A percentile compares a stretch with the other conserved stretches of the same genome.
phyloP scores from a whole-genome alignment of 192 early-diverging fungal genomes.

The Chytriomyces sp. region DNA sequence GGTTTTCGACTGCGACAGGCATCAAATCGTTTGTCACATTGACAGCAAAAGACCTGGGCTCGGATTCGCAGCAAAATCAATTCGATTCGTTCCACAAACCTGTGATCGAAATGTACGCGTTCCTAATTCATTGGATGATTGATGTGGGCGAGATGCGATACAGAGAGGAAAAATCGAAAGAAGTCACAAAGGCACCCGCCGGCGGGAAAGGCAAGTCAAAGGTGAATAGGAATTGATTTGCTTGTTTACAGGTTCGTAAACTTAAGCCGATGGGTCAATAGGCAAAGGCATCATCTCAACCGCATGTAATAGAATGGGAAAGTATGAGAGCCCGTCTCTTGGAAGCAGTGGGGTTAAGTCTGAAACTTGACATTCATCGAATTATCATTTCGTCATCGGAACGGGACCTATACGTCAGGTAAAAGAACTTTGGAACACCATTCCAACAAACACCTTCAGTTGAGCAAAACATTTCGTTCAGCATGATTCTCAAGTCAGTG shows the following conservation, averaged over 20 bases:
- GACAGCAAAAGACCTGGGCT: slow-evolving; percentile 14
- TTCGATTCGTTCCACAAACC: slow-evolving; percentile 67
- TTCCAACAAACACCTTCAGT: background rate
- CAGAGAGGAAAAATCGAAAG: slow-evolving; percentile 32
- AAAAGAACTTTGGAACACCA: background rate
- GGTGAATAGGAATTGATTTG: background rate
- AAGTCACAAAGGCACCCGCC: slow-evolving; percentile 1
- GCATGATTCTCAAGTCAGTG: slow-evolving; percentile 57
- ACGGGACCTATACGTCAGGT: slow-evolving; percentile 70
- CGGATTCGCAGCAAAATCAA: slow-evolving; percentile 61
- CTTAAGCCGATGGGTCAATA: too few relatives aligned
- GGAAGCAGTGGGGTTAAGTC: slow-evolving; percentile 54
- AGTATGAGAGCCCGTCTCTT: slow-evolving; percentile 63
- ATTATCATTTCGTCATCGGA: slow-evolving; percentile 76
- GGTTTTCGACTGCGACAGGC: background rate
- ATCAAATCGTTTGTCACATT: slow-evolving; percentile 15
- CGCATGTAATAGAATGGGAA: slow-evolving; percentile 62
- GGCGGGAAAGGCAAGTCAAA: slow-evolving; percentile 32
- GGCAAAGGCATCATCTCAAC: too few relatives aligned
- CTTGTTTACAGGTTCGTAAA: too few relatives aligned
- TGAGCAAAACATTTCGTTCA: slow-evolving; percentile 10
- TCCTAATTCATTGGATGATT: slow-evolving; percentile 82
- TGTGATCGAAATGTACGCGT: slow-evolving; percentile 80
- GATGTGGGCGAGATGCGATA: slow-evolving; percentile 57
- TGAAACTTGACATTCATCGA: slow-evolving; percentile 68